phyloP scores from a whole-genome alignment of 2,329 filamentous ascomycete species.

The Neopestalotiopsis sp. region DNA sequence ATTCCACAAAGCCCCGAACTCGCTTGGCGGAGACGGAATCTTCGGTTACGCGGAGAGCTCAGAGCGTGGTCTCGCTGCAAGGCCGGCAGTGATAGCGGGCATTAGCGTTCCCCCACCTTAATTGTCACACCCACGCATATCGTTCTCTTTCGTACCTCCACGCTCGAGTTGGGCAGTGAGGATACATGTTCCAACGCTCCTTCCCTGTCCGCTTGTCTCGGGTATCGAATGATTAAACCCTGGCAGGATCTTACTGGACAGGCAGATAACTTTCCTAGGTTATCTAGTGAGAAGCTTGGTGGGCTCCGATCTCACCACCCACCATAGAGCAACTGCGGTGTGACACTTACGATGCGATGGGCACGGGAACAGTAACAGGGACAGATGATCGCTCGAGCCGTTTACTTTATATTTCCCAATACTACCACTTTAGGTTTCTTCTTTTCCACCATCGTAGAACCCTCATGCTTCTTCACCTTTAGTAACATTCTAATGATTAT shows the following conservation, averaged over 20 bases:
- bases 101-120: not conserved
- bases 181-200: not conserved
- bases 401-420: not conserved
- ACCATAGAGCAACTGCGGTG: not conserved
- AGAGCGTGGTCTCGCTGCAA: not conserved
- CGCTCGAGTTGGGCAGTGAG: not conserved
- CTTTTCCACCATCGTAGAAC: not conserved
- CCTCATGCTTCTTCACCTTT: not conserved
- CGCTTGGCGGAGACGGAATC: not conserved
- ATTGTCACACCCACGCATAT: not conserved
- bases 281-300: not conserved
- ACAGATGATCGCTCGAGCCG: constrained; percentile 4
- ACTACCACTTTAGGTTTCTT: not conserved
- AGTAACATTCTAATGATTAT: not conserved
- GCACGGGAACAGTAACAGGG: constrained; percentile 11
- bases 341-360: constrained; percentile 17
- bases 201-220: constrained; percentile 2
- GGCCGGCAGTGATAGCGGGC: not conserved
- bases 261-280: constrained; percentile 5
- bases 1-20: not conserved
- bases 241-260: not conserved
- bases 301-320: not conserved
- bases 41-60: not conserved
- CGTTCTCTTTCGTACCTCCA: not conserved
- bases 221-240: constrained; percentile 13